Base-by-base conservation (phyloP, 441 rosid genomes). In the Adansonia gregorii region DNA sequence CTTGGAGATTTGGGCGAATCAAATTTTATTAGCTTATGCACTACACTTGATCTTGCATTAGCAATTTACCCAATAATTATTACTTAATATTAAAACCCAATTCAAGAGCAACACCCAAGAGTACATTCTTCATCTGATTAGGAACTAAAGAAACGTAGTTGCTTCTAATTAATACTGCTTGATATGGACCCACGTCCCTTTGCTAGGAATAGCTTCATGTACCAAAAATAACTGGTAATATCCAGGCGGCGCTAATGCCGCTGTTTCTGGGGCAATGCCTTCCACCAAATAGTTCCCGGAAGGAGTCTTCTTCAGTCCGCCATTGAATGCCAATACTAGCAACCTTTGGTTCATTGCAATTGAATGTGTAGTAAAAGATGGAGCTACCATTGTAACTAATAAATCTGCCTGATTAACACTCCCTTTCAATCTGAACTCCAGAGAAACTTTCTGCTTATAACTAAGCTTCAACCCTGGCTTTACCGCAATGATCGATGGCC, bases 361-460 rank as follows among this genome's bases (percentile, higher is more conserved):
- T 14, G 82, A 79, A 51, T 79, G 82, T 8, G 78, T 75, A 7
- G 82, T 75, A 52, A 79, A 79, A 17, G 78, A 67, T 3, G 82
- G 78, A 4, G 78, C 75, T 71, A 79, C 78, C 82, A 68, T 69
- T 39, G 76, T 79, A 45, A 75, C 78, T 8, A 52, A 58, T n/a
- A 63, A 3, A n/a, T 72, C 51, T 35, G 39, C 41, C 41, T 15
- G 17, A 14, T 41, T 46, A 15, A 56, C 10, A 51, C 19, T 15
- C 31, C 51, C 55, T 4, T 41, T 45, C 11, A 66, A 2, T 54
- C 15, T 64, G 63, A 78, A 73, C 12, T 58, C 67, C 10, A 78
- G 15, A 10, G 58, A 27, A 14, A 78, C 4, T 45, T 67, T 60
- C 70, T 67, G 71, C 48, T 65, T 73, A 22, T 73, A 73, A 2